These are phyloP conservation scores for Vigna mungo DNA, from an alignment of 306 rosid genomes.

Conservation along the genomic window DNA sequence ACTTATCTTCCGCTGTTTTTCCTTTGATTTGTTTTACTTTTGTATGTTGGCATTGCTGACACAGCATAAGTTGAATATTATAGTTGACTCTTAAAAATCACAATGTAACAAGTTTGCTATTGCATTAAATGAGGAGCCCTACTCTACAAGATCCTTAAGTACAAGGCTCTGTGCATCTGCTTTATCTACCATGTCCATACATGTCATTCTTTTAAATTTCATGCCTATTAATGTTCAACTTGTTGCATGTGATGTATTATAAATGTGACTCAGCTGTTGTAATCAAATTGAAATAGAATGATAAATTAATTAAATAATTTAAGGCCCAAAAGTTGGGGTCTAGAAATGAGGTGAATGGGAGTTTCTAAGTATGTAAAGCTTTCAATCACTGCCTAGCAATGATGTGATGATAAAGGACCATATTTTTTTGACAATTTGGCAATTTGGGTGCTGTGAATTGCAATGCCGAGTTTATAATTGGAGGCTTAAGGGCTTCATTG, in stretches of 20 bases:
- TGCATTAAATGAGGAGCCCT: constrained; percentile 8
- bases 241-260: constrained; percentile 3
- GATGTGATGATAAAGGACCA: constrained; percentile 25
- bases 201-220: constrained; percentile 1
- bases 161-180: background rate
- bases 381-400: constrained; percentile 4
- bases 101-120: constrained; percentile 12
- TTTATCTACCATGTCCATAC: background rate
- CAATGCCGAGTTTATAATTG: background rate
- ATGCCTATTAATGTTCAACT: constrained; percentile 31
- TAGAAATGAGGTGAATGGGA: constrained; percentile 16
- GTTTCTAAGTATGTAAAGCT: constrained; percentile 15
- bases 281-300: background rate
- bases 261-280: constrained; percentile 4
- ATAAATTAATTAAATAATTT: background rate
- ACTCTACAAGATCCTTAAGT: background rate
- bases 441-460: background rate
- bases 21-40: constrained; percentile 2
- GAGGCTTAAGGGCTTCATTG: constrained; percentile 24
- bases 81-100: constrained; percentile 22
- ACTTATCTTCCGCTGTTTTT: constrained; percentile 9
- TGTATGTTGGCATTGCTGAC: constrained; percentile 20
- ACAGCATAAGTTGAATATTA: background rate
- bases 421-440: background rate
- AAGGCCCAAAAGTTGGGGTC: constrained; percentile 8